A percentile compares a stretch with the other conserved stretches of the same genome.
Conservation (phyloP, 1,284 basidiomycete species). For the Apiotrichum sp. region DNA sequence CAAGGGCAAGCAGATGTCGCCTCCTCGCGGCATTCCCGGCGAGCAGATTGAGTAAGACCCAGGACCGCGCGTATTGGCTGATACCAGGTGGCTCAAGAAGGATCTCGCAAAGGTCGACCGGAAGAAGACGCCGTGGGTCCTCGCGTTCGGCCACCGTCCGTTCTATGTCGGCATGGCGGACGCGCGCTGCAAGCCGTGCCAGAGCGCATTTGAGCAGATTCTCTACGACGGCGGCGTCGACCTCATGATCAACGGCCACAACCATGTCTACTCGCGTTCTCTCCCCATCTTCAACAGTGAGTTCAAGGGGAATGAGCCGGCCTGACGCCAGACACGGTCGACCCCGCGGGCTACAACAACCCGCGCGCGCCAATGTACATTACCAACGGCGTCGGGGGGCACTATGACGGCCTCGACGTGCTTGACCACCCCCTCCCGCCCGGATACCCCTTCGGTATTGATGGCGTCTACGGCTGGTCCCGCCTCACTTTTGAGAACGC, state of each 20-base stretch:
- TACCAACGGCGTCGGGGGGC: slow-evolving; percentile 39
- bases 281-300: slow-evolving; percentile 34
- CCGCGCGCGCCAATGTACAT: slow-evolving; percentile 27
- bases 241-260: slow-evolving; percentile 38
- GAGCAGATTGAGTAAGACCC: slow-evolving; percentile 20
- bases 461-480: slow-evolving; percentile 32
- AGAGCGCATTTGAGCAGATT: slow-evolving; percentile 39
- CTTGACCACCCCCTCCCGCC: slow-evolving; percentile 21
- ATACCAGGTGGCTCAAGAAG: slow-evolving; percentile 17
- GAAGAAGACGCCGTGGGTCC: slow-evolving; percentile 43
- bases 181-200: slow-evolving; percentile 25
- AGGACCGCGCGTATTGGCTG: not conserved
- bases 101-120: slow-evolving; percentile 44
- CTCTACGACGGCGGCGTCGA: slow-evolving; percentile 42
- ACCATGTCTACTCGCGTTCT: slow-evolving; percentile 39
- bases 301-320: not conserved
- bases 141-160: slow-evolving; percentile 41
- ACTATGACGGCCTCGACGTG: slow-evolving; percentile 35
- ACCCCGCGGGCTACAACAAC: slow-evolving; percentile 29
- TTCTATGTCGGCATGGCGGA: slow-evolving; percentile 22
- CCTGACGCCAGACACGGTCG: slow-evolving; percentile 19
- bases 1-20: slow-evolving; percentile 22
- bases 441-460: slow-evolving; percentile 26
- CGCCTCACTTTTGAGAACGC: slow-evolving; percentile 36
- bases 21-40: slow-evolving; percentile 13